Base-by-base conservation (phyloP, 805 yeast genomes). In the Candida endomychidarum region DNA sequence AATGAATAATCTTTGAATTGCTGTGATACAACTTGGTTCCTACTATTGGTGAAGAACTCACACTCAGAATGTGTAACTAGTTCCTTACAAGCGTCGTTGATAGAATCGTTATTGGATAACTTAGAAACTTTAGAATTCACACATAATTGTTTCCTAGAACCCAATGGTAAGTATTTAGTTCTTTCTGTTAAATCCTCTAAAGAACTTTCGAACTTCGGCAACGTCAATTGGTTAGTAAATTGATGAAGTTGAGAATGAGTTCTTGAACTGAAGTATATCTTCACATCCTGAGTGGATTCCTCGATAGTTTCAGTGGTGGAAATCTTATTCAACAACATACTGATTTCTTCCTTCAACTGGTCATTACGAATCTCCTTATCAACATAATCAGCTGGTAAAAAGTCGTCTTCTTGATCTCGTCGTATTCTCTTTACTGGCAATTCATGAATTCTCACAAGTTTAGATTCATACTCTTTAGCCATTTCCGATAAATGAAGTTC, bases 241-340 rank as follows among this genome's bases (percentile, higher is more conserved):
- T 90, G 98, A 25, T 71, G 70, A 32, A 90, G 65, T 56, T 90
- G 98, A 0, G 96, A 86, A 54, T 90, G 97, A 0, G 98, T 90
- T 59, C 98, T 68, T 2, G 96, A 87, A 0, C 95, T 73, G 54
- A 81, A 89, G 49, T 63, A 77, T 1, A 90, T 77, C 49, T 80
- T 51, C 12, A 21, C 22, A 12, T 21, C 14, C 35, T 12, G 25
- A 2, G 29, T n/a, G 3, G 45, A 43, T 0, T 77, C 27, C n/a
- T 33, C 33, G 3, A 38, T 30, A 32, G 46, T 52, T n/a, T 43
- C 42, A 5, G 55, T 50, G 4, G 29, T 17, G 17, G 7, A 5
- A 0, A 78, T 61, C 44, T 73, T 70, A 5, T 62, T 58, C 33
- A 83, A 46, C 27, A 86, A 53, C 3, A 52, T 50, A 30, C 69